These are phyloP conservation scores for Hortiboletus campestris DNA, from an alignment of 768 basidiomycete species.

Conservation along the genomic window DNA sequence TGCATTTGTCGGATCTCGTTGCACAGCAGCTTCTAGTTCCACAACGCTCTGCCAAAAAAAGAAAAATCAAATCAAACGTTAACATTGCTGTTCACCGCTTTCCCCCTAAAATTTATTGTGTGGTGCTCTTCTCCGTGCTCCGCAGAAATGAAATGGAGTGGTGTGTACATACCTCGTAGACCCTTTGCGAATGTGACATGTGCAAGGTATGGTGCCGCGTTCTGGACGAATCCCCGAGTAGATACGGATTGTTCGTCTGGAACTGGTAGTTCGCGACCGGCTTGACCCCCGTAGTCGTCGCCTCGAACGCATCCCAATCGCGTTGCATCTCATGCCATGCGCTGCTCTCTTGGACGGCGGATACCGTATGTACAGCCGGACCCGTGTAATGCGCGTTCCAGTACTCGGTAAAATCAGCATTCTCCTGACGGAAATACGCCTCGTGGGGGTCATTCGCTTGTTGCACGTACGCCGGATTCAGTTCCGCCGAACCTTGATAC, in stretches of 20 bases:
- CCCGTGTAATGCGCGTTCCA: conserved; percentile 48
- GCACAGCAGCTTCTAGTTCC: conserved; percentile 86
- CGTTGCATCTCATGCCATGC: conserved; percentile 67
- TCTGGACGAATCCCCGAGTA: conserved; percentile 54
- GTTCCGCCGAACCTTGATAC: conserved; percentile 21
- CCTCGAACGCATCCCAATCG: conserved; percentile 83
- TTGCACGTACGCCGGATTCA: conserved; percentile 17
- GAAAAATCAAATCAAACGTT: conserved; percentile 9
- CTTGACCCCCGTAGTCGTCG: conserved; percentile 62
- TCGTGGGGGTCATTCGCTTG: conserved; percentile 48
- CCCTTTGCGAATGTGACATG: conserved; percentile 25
- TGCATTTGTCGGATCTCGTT: conserved; percentile 68
- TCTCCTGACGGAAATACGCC: conserved; percentile 70
- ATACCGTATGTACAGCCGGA: conserved; percentile 3
- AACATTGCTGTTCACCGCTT: conserved; percentile 13
- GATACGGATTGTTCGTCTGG: conserved; percentile 75
- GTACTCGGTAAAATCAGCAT: conserved; percentile 60
- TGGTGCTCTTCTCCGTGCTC: conserved; percentile 10
- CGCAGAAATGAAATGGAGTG: conserved; percentile 9
- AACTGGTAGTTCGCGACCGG: conserved; percentile 64
- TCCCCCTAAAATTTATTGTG: not conserved
- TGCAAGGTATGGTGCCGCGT: conserved; percentile 47
- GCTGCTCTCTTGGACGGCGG: conserved; percentile 28
- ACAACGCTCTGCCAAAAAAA: conserved; percentile 64
- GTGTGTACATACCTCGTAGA: conserved; percentile 40